phyloP scores from a whole-genome alignment of 139 green algal genomes.

The Coccomyxa sp. region DNA sequence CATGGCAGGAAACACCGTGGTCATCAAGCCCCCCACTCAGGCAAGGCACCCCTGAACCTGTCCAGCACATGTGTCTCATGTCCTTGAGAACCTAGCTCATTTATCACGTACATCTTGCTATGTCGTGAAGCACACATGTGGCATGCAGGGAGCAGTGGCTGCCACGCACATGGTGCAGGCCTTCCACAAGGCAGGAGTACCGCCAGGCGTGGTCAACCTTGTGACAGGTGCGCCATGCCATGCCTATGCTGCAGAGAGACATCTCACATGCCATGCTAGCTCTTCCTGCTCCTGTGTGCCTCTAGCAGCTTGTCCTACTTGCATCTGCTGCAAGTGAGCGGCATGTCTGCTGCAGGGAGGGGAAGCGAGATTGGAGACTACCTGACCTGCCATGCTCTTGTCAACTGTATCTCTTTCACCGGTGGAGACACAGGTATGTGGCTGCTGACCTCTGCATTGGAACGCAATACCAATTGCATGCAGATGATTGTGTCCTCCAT shows the following conservation, averaged over 20 bases:
- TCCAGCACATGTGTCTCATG: no score
- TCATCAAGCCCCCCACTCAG: conserved; percentile 96
- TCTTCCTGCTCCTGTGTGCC: background rate
- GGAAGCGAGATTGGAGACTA: conserved; percentile 96
- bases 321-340: no score
- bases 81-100: no score
- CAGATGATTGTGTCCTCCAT: no score
- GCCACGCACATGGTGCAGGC: conserved; percentile 86
- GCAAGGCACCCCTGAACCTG: background rate
- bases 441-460: conserved; percentile 36
- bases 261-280: background rate
- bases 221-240: conserved; percentile 62
- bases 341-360: conserved; percentile 21
- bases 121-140: no score
- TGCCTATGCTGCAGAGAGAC: background rate
- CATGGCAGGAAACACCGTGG: conserved; percentile 94
- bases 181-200: conserved; percentile 83
- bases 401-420: conserved; percentile 90
- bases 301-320: no score
- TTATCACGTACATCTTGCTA: no score
- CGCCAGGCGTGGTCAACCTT: conserved; percentile 72
- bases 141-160: conserved; percentile 66
- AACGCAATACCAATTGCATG: no score
- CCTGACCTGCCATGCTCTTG: conserved; percentile 78
- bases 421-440: conserved; percentile 67